A percentile compares a stretch with the other conserved stretches of the same genome.
These are phyloP conservation scores for Hymenoscyphus fraxineus DNA, from an alignment of 2,329 filamentous ascomycete genomes.

Conservation along the genomic window DNA sequence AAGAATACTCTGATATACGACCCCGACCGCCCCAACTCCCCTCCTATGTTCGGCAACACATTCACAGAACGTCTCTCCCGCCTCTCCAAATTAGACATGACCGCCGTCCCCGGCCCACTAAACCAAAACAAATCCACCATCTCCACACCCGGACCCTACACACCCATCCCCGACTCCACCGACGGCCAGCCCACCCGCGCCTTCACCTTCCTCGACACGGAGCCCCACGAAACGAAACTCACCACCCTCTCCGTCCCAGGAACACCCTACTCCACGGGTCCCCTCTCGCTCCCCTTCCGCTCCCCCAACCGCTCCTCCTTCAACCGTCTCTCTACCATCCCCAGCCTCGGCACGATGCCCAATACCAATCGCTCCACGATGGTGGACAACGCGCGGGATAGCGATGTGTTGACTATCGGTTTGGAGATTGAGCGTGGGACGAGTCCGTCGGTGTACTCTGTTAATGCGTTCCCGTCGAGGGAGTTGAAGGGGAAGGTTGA, in stretches of 20 bases:
- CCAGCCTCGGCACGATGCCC: background rate
- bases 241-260: background rate
- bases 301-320: background rate
- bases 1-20: constrained; percentile 22
- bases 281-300: background rate
- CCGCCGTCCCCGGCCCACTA: background rate
- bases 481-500: background rate
- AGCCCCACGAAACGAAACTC: background rate
- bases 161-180: too few relatives aligned
- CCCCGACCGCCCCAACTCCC: constrained; percentile 18
- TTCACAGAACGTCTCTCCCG: background rate
- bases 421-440: background rate
- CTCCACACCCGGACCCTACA: too few relatives aligned
- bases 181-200: too few relatives aligned
- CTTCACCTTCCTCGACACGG: background rate
- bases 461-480: background rate
- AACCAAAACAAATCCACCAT: background rate
- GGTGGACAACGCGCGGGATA: too few relatives aligned
- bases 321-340: background rate
- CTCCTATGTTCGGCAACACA: constrained; percentile 16
- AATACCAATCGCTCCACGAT: background rate
- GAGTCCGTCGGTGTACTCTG: background rate
- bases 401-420: background rate
- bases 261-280: background rate
- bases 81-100: background rate